Conservation (phyloP, 495 filamentous ascomycete species). For the Penicillium cosmopolitanum region DNA sequence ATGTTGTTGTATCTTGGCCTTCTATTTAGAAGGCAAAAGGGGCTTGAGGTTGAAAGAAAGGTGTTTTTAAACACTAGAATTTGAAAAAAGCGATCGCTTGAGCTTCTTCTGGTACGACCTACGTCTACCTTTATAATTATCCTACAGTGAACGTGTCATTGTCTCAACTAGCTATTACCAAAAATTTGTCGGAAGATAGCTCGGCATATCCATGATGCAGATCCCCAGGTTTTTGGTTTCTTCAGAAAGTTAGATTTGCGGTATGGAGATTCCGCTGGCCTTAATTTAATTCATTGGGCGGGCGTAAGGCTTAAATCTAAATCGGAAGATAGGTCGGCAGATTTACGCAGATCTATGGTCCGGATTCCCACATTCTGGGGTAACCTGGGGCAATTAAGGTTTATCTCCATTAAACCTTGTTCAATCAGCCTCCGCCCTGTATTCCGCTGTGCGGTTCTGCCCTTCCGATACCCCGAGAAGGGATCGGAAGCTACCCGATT, state of each 20-base stretch:
- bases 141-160: background rate
- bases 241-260: background rate
- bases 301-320: background rate
- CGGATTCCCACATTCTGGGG: background rate
- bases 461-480: background rate
- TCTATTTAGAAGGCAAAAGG: background rate
- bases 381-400: conserved; percentile 2
- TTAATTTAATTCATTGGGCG: background rate
- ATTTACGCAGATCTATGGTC: background rate
- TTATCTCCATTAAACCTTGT: background rate
- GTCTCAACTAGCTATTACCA: background rate
- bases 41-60: too few relatives aligned
- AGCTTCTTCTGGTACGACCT: background rate
- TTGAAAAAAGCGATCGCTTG: too few relatives aligned
- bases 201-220: background rate
- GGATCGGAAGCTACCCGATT: background rate
- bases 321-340: background rate
- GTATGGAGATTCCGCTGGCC: background rate
- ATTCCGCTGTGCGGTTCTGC: background rate
- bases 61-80: too few relatives aligned
- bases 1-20: background rate
- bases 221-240: background rate
- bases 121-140: background rate
- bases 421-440: background rate
- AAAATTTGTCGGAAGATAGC: background rate